Conservation (phyloP, 108 stramenopile genomes). For the Cylindrotheca closterium region DNA sequence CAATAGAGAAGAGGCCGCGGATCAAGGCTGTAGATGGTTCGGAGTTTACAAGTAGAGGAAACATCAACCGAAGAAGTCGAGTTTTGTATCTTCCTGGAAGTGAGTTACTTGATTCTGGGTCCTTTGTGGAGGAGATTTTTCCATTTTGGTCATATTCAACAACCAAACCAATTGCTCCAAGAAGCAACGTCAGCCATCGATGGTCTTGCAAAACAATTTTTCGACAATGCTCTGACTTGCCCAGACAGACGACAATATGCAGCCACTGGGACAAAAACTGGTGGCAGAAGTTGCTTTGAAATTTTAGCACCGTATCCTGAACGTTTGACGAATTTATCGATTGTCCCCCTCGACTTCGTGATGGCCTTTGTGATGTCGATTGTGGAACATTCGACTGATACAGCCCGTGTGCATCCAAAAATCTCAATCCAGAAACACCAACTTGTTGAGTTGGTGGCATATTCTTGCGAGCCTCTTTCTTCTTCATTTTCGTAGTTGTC, state of each 20-base stretch:
- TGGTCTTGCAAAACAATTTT: constrained; percentile 7
- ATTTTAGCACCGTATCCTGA: constrained; percentile 10
- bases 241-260: constrained; percentile 28
- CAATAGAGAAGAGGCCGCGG: constrained; percentile 44
- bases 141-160: constrained; percentile 1
- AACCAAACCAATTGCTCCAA: constrained; percentile 22
- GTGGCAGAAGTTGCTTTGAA: constrained; percentile 12
- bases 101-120: not conserved
- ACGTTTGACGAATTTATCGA: not conserved
- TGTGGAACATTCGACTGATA: not conserved
- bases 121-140: not conserved
- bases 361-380: constrained; percentile 18
- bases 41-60: constrained; percentile 34
- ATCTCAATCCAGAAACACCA: constrained; percentile 15
- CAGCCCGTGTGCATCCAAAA: constrained; percentile 17
- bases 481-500: not conserved
- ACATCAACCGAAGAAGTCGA: constrained; percentile 59
- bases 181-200: constrained; percentile 28
- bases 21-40: constrained; percentile 33
- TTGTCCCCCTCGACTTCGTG: constrained; percentile 5
- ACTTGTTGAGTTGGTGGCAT: constrained; percentile 12
- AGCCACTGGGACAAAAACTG: constrained; percentile 46
- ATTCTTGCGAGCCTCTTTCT: not conserved
- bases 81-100: constrained; percentile 39
- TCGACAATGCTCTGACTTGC: not conserved